phyloP scores from a whole-genome alignment of 192 early-diverging fungal genomes.

The Coemansia furcata region DNA sequence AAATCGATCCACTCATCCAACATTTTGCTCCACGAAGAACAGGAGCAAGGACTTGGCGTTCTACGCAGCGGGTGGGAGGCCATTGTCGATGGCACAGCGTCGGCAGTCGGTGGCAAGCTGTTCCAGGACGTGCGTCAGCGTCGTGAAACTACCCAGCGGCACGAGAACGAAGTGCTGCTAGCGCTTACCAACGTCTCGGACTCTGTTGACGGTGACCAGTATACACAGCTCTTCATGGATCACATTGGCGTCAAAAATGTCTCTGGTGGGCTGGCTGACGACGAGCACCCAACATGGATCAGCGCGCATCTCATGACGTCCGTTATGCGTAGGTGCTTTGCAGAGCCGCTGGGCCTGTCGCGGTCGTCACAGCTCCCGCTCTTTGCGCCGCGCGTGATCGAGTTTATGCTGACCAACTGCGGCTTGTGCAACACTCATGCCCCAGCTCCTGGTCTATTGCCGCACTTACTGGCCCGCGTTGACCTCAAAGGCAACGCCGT shows the following conservation, averaged over 20 bases:
- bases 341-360: conserved; percentile 47
- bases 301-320: conserved; percentile 52
- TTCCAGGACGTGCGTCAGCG: conserved; percentile 21
- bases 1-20: conserved; percentile 45
- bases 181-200: conserved; percentile 45
- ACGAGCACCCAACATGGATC: conserved; percentile 37
- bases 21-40: conserved; percentile 51
- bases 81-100: conserved; percentile 38
- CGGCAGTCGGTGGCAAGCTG: conserved; percentile 4
- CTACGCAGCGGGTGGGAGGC: conserved; percentile 54
- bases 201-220: conserved; percentile 47
- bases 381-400: conserved; percentile 48
- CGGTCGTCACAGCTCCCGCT: conserved; percentile 49
- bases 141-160: conserved; percentile 40
- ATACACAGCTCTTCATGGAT: conserved; percentile 51
- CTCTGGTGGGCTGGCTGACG: conserved; percentile 1
- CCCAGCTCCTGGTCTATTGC: conserved; percentile 45
- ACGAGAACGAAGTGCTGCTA: conserved; percentile 49
- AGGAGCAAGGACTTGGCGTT: conserved; percentile 51
- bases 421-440: conserved; percentile 51
- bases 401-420: conserved; percentile 50
- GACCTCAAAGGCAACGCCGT: conserved; percentile 13
- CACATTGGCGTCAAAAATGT: conserved; percentile 30
- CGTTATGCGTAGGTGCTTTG: conserved; percentile 55
- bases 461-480: conserved; percentile 46